phyloP scores from a whole-genome alignment of 2,329 filamentous ascomycete genomes.

The Aspergillus glaucus region DNA sequence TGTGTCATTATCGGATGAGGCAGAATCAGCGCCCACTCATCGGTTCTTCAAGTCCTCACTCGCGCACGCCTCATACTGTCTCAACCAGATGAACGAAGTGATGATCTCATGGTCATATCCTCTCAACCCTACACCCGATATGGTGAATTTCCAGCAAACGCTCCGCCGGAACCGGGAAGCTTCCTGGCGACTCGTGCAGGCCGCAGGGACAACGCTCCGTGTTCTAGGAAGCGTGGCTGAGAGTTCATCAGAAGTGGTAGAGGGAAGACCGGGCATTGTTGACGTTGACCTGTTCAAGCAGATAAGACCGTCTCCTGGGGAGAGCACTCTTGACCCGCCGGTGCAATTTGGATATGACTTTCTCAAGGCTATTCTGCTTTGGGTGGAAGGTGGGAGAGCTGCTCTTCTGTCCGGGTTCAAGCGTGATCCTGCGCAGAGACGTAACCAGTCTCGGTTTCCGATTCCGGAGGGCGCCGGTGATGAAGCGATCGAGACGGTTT shows the following conservation, averaged over 20 bases:
- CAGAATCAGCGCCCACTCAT: conserved; percentile 27
- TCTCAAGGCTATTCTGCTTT: conserved; percentile 56
- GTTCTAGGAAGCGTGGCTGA: conserved; percentile 50
- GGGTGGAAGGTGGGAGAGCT: conserved; percentile 54
- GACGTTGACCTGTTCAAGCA: conserved; percentile 43
- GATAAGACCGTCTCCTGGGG: conserved; percentile 42
- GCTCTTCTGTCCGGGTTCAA: conserved; percentile 54
- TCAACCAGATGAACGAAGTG: conserved; percentile 53
- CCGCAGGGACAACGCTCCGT: conserved; percentile 51
- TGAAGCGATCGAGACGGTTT: conserved; percentile 48
- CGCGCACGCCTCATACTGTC: conserved; percentile 40
- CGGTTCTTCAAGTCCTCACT: conserved; percentile 37
- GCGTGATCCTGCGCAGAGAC: conserved; percentile 34
- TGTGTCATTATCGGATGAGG: conserved; percentile 12
- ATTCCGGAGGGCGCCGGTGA: conserved; percentile 46
- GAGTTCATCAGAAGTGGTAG: conserved; percentile 34
- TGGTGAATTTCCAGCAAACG: conserved; percentile 50
- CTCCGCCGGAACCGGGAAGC: conserved; percentile 52
- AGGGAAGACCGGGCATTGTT: conserved; percentile 12
- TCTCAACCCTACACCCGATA: conserved; percentile 47
- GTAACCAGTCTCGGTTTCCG: conserved; percentile 44
- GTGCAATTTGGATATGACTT: conserved; percentile 60
- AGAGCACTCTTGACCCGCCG: conserved; percentile 35
- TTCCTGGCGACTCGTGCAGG: conserved; percentile 56
- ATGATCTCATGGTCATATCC: conserved; percentile 55